Evolutionary conservation across 352 stramenopile species (phyloP), one percentile per base, ranked within the genome.

Genomic region (Pythium aquatile): DNA sequence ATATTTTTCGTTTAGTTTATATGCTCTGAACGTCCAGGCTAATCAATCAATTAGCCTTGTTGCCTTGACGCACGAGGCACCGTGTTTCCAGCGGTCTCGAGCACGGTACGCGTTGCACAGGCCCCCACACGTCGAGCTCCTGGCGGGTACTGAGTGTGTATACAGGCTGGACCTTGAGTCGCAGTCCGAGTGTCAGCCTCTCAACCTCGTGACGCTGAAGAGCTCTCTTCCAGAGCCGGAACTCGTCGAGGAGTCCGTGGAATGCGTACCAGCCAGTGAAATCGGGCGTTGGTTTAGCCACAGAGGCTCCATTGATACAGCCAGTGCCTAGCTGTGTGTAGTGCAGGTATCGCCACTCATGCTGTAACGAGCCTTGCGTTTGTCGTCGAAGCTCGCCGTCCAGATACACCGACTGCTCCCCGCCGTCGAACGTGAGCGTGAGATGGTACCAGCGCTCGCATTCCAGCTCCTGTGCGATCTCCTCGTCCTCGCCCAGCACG

Each of bases 261-360:
- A 90, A 91, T 39, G 77, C 78, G 52, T 88, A 91, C 83, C 83
- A 91, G 37, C 83, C 80, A 2, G 60, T 61, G 42, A 88, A 91
- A 5, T 81, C 72, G 1, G 83, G 69, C 61, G 83, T 73, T 7
- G 79, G 81, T 29, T 63, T 71, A 30, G 55, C 65, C 40, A 77
- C 81, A 1, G 77, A 79, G 20, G 72, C 70, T 1, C 71, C 69
- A 39, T 77, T 85, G 47, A 90, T 81, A 63, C 76, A 87, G 9
- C 83, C 83, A 1, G 77, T 78, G 49, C 83, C 83, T 32, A 91
- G 58, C 40, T 82, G 85, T 14, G 76, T 72, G 58, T 88, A 72
- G 14, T 69, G 66, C 4, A 91, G 47, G 30, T 77, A 79, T 1
- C 48, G 39, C 80, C 83, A 90, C 53, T 66, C 65, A 58, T 66